phyloP scores from a whole-genome alignment of 768 basidiomycete species.

The Auricularia auricula-judae region DNA sequence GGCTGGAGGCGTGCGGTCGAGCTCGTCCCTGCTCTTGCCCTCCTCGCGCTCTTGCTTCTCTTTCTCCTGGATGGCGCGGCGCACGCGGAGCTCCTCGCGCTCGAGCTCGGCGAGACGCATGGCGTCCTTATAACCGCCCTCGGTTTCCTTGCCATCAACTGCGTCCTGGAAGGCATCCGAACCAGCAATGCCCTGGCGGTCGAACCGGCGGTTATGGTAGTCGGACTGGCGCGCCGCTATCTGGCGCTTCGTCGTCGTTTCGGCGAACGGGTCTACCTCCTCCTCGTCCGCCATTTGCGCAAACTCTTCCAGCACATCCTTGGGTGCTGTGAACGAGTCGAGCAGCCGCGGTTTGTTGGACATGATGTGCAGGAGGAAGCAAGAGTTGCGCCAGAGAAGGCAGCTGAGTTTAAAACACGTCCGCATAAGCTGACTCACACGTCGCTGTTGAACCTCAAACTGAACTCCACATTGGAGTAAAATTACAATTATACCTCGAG shows the following conservation, averaged over 20 bases:
- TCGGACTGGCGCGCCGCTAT: constrained; percentile 89
- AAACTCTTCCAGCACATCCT: constrained; percentile 90
- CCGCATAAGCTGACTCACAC: too few species aligned
- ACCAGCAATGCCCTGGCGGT: constrained; percentile 70
- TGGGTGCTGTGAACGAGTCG: constrained; percentile 87
- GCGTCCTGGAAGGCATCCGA: constrained; percentile 67
- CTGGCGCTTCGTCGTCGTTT: constrained; percentile 87
- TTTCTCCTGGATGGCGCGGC: constrained; percentile 79
- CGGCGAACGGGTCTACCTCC: constrained; percentile 81
- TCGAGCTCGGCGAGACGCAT: constrained; percentile 88
- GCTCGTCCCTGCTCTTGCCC: constrained; percentile 52
- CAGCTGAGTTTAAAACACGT: not conserved
- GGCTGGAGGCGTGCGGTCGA: constrained; percentile 87
- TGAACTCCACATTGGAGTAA: too few species aligned
- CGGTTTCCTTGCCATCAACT: constrained; percentile 51
- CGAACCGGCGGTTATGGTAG: constrained; percentile 88
- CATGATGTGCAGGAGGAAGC: not conserved
- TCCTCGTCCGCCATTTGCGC: constrained; percentile 90
- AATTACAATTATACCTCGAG: too few species aligned
- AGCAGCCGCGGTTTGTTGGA: constrained; percentile 47
- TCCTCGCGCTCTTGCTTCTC: constrained; percentile 66
- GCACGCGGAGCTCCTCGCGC: constrained; percentile 83
- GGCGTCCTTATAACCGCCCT: constrained; percentile 91
- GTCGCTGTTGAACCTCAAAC: too few species aligned
- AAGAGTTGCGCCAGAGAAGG: not conserved